Conservation (phyloP, 768 basidiomycete genomes). For the Serendipita vermifera region DNA sequence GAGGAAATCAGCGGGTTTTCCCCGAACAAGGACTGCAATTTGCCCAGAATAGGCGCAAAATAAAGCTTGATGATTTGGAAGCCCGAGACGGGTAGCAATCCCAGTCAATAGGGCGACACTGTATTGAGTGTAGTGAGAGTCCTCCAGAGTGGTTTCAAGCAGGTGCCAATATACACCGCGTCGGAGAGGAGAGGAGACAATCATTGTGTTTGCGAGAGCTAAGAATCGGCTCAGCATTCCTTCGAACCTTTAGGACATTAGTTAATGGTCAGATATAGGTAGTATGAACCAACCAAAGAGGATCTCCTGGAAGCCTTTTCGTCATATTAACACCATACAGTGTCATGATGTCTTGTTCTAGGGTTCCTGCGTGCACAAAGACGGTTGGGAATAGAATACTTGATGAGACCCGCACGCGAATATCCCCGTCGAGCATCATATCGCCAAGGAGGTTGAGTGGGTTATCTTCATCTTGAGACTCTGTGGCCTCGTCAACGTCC, state of each 20-base stretch:
- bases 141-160: slow-evolving; percentile 48
- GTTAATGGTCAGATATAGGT: not conserved
- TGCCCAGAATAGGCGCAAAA: slow-evolving; percentile 72
- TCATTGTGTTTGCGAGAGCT: slow-evolving; percentile 61
- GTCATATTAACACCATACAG: slow-evolving; percentile 38
- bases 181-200: slow-evolving; percentile 61
- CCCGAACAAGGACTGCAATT: slow-evolving; percentile 37
- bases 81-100: slow-evolving; percentile 54
- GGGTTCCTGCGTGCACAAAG: slow-evolving; percentile 33
- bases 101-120: slow-evolving; percentile 33
- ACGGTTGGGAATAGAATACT: slow-evolving; percentile 46
- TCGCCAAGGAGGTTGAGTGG: slow-evolving; percentile 39
- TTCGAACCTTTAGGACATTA: slow-evolving; percentile 42
- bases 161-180: slow-evolving; percentile 82
- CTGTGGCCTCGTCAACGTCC: slow-evolving; percentile 23
- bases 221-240: slow-evolving; percentile 60
- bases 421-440: slow-evolving; percentile 57
- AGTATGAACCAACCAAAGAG: slow-evolving; percentile 36
- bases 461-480: slow-evolving; percentile 20
- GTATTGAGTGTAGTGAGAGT: slow-evolving; percentile 26
- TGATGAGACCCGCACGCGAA: slow-evolving; percentile 70
- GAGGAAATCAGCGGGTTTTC: slow-evolving; percentile 38
- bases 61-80: slow-evolving; percentile 44
- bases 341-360: slow-evolving; percentile 22
- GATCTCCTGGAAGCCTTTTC: slow-evolving; percentile 30